Conservation (phyloP, 2,329 filamentous ascomycete genomes). For the Fusarium nodosum region DNA sequence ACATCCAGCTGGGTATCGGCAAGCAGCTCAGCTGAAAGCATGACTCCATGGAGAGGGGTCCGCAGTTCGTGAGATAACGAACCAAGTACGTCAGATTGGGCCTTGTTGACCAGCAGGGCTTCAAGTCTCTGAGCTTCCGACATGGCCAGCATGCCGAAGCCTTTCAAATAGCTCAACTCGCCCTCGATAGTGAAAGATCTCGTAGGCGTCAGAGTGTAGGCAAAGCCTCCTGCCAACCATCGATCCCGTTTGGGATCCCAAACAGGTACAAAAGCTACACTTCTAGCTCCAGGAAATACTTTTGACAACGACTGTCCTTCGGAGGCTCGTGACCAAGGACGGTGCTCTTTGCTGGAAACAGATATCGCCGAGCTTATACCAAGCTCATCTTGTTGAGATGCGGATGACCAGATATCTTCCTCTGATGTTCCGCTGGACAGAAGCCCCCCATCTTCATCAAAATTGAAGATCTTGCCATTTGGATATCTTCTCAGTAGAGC, state of each 20-base stretch:
- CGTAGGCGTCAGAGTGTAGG: slow-evolving; percentile 61
- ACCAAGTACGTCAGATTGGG: slow-evolving; percentile 70
- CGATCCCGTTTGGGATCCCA: slow-evolving; percentile 62
- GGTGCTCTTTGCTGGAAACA: not conserved
- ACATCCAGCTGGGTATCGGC: slow-evolving; percentile 63
- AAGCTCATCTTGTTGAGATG: not conserved
- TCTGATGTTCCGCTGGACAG: slow-evolving; percentile 52
- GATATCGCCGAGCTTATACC: not conserved
- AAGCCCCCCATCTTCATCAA: slow-evolving; percentile 56
- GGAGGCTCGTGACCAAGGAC: slow-evolving; percentile 15
- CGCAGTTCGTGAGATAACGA: slow-evolving; percentile 73
- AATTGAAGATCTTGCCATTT: slow-evolving; percentile 62
- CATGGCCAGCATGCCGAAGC: slow-evolving; percentile 69
- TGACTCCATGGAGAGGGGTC: slow-evolving; percentile 71
- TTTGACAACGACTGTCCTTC: slow-evolving; percentile 46
- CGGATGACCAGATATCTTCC: slow-evolving; percentile 40
- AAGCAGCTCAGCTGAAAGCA: slow-evolving; percentile 67
- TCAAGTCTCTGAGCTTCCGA: slow-evolving; percentile 66
- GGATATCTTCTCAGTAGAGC: slow-evolving; percentile 62
- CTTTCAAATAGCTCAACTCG: slow-evolving; percentile 65
- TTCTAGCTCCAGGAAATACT: slow-evolving; percentile 60
- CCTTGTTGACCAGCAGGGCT: slow-evolving; percentile 56
- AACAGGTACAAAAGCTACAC: slow-evolving; percentile 62
- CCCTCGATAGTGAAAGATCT: slow-evolving; percentile 61
- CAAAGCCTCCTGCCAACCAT: slow-evolving; percentile 64